These are phyloP conservation scores for Macrolepiota albuminosa DNA, from an alignment of 768 basidiomycete species.

Conservation along the genomic window DNA sequence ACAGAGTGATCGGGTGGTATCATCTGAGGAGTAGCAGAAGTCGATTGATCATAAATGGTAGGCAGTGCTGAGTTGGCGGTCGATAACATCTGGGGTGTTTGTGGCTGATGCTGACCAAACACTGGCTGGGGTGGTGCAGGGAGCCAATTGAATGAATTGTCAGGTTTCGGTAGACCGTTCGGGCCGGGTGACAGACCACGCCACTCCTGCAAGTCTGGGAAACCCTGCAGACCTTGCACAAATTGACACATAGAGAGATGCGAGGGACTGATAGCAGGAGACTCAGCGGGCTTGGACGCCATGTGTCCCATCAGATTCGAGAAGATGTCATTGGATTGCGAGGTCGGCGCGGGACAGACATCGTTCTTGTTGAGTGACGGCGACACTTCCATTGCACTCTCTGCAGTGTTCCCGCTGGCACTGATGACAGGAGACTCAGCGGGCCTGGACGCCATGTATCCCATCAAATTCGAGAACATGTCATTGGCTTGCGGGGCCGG, in stretches of 20 bases:
- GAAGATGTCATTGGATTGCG: not conserved
- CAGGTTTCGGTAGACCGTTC: conserved; percentile 13
- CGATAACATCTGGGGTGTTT: not conserved
- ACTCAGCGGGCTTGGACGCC: conserved; percentile 14
- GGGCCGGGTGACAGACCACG: conserved; percentile 1
- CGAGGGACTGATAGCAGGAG: not conserved
- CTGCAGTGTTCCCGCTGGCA: not conserved
- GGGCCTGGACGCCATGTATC: conserved; percentile 10
- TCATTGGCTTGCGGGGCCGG: not conserved
- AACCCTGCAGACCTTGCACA: not conserved
- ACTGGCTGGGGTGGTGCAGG: conserved; percentile 4
- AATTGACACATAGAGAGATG: conserved; percentile 1
- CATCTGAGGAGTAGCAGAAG: not conserved
- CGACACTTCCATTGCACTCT: not conserved
- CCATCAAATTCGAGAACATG: not conserved
- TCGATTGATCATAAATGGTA: not conserved
- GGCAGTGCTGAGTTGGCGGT: not conserved
- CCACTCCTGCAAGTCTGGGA: conserved; percentile 6
- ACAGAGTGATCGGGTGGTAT: not conserved
- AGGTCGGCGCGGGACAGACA: not conserved
- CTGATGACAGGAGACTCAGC: conserved; percentile 4
- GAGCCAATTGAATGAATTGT: conserved; percentile 17
- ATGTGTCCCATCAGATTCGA: not conserved
- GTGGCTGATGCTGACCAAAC: not conserved
- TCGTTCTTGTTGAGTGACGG: not conserved